Base-by-base conservation (phyloP, 768 basidiomycete species). In the Melanogaster broomeanus region DNA sequence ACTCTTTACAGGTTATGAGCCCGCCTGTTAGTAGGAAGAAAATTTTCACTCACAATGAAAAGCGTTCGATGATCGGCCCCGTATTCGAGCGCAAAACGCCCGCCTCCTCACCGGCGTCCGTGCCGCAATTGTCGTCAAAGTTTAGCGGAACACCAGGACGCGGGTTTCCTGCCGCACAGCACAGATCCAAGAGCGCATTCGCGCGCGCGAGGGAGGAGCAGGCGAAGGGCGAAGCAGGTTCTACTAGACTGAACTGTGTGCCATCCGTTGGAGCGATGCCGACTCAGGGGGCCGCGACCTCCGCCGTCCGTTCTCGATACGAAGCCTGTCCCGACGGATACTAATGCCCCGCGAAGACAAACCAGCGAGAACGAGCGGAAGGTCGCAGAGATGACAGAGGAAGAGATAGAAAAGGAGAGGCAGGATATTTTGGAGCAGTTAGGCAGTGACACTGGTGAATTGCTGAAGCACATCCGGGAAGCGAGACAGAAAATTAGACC, bases 361-460 rank as follows among this genome's bases (percentile, higher is more conserved):
- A 79, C 85, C 48, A 83, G 80, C 58, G 88, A 92, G 61, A 94
- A 95, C 56, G 75, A 79, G 51, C 67, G 71, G 11, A 69, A 71
- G 25, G 79, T 95, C 2, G 80, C 79, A 16, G 66, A 61, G 2
- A 95, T 95, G 93, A 77, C 78, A 3, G 78, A 80, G 12, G 82
- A 82, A 15, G 88, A 94, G 64, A 75, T 84, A 10, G 82, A 85
- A 53, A 67, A 79, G 45, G 91, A 88, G 65, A 74, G 75, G 39
- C 70, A 70, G 45, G 81, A 90, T 54, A 80, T 95, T 37, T 49
- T 89, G 24, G 83, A 89, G 53, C 77, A 80, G 40, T 85, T 95
- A 61, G 93, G 92, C 1, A 72, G 77, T 2, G 82, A 80, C 16
- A 75, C 92, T 10, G 74, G 76, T 3, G 84, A 85, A 40, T 67